Evolutionary conservation across 352 stramenopile species (phyloP).

Genomic region (Phytophthora parvispora): DNA sequence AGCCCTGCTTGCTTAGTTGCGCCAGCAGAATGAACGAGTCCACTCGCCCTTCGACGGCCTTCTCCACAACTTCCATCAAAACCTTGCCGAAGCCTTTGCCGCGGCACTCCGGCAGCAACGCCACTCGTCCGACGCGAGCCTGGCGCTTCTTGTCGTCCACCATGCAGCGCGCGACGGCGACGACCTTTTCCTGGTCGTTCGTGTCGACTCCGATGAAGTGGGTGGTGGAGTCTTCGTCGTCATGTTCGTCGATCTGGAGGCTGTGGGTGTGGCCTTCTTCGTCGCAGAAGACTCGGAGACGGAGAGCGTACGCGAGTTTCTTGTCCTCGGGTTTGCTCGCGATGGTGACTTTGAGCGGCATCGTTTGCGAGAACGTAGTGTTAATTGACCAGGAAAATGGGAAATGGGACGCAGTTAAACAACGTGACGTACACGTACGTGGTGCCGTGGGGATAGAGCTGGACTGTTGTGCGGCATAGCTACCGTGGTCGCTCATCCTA

Average conservation of each 20-base stretch:
- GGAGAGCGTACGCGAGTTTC: slow-evolving; percentile 3
- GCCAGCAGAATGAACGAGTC: slow-evolving; percentile 9
- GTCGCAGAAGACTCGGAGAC: slow-evolving; percentile 5
- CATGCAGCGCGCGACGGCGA: slow-evolving; percentile 5
- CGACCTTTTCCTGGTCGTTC: slow-evolving; percentile 2
- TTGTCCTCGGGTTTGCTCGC: not conserved
- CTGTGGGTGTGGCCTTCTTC: slow-evolving; percentile 6
- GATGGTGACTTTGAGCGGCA: slow-evolving; percentile 5
- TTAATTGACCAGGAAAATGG: not conserved
- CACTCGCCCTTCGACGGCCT: not conserved
- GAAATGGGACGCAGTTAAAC: not conserved
- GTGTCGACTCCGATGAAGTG: slow-evolving; percentile 13
- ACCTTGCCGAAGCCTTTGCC: slow-evolving; percentile 7
- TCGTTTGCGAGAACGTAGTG: not conserved
- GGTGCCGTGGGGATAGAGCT: not conserved
- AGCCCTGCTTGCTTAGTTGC: slow-evolving; percentile 2
- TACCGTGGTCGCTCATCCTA: slow-evolving; percentile 13
- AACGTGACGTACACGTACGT: too few species aligned
- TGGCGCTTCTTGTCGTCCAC: slow-evolving; percentile 1
- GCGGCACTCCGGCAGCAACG: not conserved
- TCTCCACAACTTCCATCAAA: slow-evolving; percentile 8
- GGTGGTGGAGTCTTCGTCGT: slow-evolving; percentile 2
- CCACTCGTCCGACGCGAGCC: slow-evolving; percentile 10
- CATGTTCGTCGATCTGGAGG: slow-evolving; percentile 5
- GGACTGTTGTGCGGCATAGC: slow-evolving; percentile 2